These are phyloP conservation scores for Dothideomycetes sp. DNA, from an alignment of 2,329 filamentous ascomycete species.

Conservation along the genomic window DNA sequence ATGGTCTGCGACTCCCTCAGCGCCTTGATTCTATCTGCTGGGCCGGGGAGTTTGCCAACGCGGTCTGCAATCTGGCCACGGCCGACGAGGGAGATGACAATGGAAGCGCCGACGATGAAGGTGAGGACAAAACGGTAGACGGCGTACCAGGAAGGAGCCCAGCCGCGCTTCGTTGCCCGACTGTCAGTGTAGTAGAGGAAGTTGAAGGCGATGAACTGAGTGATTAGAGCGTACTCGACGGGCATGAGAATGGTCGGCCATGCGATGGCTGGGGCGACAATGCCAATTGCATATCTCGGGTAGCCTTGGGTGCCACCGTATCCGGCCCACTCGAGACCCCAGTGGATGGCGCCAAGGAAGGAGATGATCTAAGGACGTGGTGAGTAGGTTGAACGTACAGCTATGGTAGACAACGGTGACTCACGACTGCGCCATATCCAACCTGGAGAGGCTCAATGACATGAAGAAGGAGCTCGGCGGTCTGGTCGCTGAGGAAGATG, in stretches of 20 bases:
- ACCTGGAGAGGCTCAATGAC: constrained; percentile 79
- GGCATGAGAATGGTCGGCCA: constrained; percentile 86
- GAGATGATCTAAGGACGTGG: constrained; percentile 58
- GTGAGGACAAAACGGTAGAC: constrained; percentile 89
- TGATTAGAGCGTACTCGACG: constrained; percentile 71
- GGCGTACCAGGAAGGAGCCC: constrained; percentile 75
- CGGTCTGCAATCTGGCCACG: constrained; percentile 62
- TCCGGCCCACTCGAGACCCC: constrained; percentile 78
- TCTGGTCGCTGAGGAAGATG: constrained; percentile 57
- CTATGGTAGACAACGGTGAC: constrained; percentile 19
- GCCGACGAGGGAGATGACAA: constrained; percentile 70
- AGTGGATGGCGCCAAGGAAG: constrained; percentile 88
- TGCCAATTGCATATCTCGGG: constrained; percentile 72
- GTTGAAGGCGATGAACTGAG: constrained; percentile 76
- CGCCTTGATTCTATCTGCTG: constrained; percentile 37
- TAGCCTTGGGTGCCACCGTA: constrained; percentile 58
- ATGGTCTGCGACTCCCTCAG: constrained; percentile 29
- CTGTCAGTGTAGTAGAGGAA: constrained; percentile 78
- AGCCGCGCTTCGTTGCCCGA: constrained; percentile 60
- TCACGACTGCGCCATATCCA: constrained; percentile 75
- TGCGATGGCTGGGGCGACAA: constrained; percentile 66
- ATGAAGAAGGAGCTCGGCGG: constrained; percentile 60
- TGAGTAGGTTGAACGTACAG: background rate
- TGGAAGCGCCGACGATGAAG: constrained; percentile 73
- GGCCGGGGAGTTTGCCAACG: constrained; percentile 33